Conservation (phyloP, 345 rosid species). For the Adansonia digitata region DNA sequence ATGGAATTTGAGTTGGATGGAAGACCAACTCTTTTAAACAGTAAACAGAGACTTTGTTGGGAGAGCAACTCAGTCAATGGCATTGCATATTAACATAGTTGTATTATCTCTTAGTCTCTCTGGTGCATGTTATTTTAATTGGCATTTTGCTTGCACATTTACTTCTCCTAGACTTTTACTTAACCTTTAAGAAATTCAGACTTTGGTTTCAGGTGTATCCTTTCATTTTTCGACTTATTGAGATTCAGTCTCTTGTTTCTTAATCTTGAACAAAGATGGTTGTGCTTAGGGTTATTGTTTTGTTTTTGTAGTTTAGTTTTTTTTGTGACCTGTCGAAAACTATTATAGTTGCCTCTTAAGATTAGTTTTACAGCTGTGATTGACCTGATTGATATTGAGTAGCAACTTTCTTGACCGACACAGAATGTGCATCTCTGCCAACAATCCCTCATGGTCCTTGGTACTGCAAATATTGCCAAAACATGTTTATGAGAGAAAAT, state of each 20-base stretch:
- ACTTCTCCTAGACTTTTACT: background rate
- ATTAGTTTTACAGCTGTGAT: background rate
- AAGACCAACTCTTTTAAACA: background rate
- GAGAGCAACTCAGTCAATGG: background rate
- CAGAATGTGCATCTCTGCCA: slow-evolving; percentile 75
- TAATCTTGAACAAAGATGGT: background rate
- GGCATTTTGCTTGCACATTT: background rate
- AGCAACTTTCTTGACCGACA: slow-evolving; percentile 24
- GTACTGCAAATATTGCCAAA: slow-evolving; percentile 86
- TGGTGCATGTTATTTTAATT: background rate
- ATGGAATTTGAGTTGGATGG: background rate
- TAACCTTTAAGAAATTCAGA: background rate
- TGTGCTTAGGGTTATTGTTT: background rate
- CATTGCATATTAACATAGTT: background rate
- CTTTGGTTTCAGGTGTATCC: background rate
- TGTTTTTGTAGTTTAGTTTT: background rate
- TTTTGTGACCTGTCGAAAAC: background rate
- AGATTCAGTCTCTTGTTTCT: background rate
- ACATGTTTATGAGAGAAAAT: slow-evolving; percentile 55
- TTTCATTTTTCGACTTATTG: background rate
- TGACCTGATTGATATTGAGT: slow-evolving; percentile 4
- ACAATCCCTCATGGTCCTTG: slow-evolving; percentile 77
- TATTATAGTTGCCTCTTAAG: background rate
- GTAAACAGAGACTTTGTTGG: background rate
- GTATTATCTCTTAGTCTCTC: background rate